These are phyloP conservation scores for Clonostachys byssicola DNA, from an alignment of 2,329 filamentous ascomycete genomes.

Conservation along the genomic window DNA sequence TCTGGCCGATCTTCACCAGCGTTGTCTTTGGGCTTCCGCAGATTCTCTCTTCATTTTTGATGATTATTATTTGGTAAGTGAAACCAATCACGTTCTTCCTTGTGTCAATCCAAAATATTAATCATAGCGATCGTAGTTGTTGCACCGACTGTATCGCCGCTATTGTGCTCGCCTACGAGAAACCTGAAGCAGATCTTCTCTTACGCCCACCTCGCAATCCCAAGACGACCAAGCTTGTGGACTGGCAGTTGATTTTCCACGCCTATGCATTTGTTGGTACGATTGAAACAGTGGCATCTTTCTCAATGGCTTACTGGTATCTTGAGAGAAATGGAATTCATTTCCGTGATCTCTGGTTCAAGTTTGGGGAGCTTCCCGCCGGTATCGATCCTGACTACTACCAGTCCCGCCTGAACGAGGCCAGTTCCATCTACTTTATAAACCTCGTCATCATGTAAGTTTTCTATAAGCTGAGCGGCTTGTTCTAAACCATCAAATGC, in stretches of 20 bases:
- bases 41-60: conserved; percentile 68
- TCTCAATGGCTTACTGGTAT: conserved; percentile 66
- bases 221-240: conserved; percentile 67
- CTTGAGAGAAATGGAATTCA: conserved; percentile 59
- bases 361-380: conserved; percentile 49
- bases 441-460: conserved; percentile 69
- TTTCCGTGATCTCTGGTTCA: conserved; percentile 64
- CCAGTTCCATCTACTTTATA: conserved; percentile 76
- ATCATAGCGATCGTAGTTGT: conserved; percentile 37
- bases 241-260: conserved; percentile 69
- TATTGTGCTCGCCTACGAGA: conserved; percentile 71
- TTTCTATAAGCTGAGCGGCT: no score
- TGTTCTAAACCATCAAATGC: no score
- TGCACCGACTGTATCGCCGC: conserved; percentile 75
- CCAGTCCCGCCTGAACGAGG: conserved; percentile 52
- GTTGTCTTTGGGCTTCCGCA: conserved; percentile 70
- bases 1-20: conserved; percentile 72
- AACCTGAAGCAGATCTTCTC: conserved; percentile 72
- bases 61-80: conserved; percentile 59
- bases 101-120: background rate
- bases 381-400: conserved; percentile 50
- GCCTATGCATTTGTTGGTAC: conserved; percentile 70
- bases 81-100: background rate
- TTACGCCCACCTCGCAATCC: conserved; percentile 63
- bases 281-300: conserved; percentile 53